Conservation (phyloP, 2,329 filamentous ascomycete species). For the Tolypocladium sp. region DNA sequence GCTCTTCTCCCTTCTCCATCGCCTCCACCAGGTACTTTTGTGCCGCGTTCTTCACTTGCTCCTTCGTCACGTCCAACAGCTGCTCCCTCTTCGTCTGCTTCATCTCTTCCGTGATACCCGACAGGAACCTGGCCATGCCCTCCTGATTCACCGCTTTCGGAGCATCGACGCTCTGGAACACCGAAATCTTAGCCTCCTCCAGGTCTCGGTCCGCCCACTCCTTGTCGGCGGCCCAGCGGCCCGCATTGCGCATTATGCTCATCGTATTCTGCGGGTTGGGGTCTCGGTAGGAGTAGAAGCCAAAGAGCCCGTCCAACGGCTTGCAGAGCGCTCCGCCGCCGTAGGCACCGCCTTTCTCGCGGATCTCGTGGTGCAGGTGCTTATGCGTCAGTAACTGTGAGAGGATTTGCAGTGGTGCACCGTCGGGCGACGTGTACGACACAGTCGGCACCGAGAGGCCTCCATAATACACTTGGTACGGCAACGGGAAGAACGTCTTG, state of each 20-base stretch:
- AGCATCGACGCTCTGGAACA: conserved; percentile 88
- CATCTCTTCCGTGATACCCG: conserved; percentile 82
- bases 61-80: conserved; percentile 74
- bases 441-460: conserved; percentile 73
- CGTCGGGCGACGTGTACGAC: conserved; percentile 67
- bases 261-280: conserved; percentile 88
- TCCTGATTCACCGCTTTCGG: conserved; percentile 80
- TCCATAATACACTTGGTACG: conserved; percentile 96
- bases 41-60: conserved; percentile 72
- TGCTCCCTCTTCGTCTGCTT: conserved; percentile 74
- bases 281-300: conserved; percentile 94
- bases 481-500: conserved; percentile 86
- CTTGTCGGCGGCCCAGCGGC: conserved; percentile 72
- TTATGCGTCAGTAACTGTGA: conserved; percentile 92
- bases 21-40: conserved; percentile 71
- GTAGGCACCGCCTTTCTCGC: conserved; percentile 95
- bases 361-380: conserved; percentile 92
- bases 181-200: conserved; percentile 90
- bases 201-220: conserved; percentile 77
- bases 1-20: conserved; percentile 49
- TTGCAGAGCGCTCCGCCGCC: conserved; percentile 82
- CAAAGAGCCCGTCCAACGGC: conserved; percentile 75
- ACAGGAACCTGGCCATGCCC: conserved; percentile 78
- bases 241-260: conserved; percentile 73
- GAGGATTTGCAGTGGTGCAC: conserved; percentile 78